Percentiles rank a stretch among this genome's conserved stretches.
phyloP scores from a whole-genome alignment of 345 rosid genomes.

The Luvunga scandens region DNA sequence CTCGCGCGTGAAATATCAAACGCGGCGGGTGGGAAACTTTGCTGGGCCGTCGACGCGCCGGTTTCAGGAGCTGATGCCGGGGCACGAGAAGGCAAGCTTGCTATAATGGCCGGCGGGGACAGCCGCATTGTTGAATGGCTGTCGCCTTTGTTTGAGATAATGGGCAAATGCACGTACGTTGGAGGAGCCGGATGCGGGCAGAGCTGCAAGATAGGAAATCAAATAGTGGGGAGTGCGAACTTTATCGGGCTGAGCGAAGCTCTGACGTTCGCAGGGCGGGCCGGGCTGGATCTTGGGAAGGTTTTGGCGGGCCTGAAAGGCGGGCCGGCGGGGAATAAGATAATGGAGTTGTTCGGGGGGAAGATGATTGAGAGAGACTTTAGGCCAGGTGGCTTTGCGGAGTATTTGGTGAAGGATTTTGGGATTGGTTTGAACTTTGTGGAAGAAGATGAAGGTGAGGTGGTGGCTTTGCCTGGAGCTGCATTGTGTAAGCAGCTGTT shows the following conservation, averaged over 20 bases:
- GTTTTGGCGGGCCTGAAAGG: slow-evolving; percentile 48
- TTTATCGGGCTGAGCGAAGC: slow-evolving; percentile 76
- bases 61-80: slow-evolving; percentile 77
- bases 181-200: slow-evolving; percentile 79
- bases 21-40: slow-evolving; percentile 40
- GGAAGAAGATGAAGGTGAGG: slow-evolving; percentile 43
- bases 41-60: slow-evolving; percentile 78
- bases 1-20: slow-evolving; percentile 59
- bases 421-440: slow-evolving; percentile 67
- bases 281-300: slow-evolving; percentile 56
- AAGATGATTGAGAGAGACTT: slow-evolving; percentile 65
- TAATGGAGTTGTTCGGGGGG: slow-evolving; percentile 67
- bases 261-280: slow-evolving; percentile 58
- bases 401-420: slow-evolving; percentile 85
- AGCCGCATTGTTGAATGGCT: slow-evolving; percentile 55
- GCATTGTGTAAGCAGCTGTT: slow-evolving; percentile 75
- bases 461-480: slow-evolving; percentile 58
- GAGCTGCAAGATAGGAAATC: slow-evolving; percentile 76
- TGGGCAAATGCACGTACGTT: slow-evolving; percentile 64
- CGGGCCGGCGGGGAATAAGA: slow-evolving; percentile 68
- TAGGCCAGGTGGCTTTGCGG: slow-evolving; percentile 66
- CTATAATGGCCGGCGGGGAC: slow-evolving; percentile 74
- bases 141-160: slow-evolving; percentile 43
- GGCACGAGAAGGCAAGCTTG: slow-evolving; percentile 62
- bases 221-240: slow-evolving; percentile 68